Base-by-base conservation (phyloP, 331 rosid species). In the Pyrus hybrid region DNA sequence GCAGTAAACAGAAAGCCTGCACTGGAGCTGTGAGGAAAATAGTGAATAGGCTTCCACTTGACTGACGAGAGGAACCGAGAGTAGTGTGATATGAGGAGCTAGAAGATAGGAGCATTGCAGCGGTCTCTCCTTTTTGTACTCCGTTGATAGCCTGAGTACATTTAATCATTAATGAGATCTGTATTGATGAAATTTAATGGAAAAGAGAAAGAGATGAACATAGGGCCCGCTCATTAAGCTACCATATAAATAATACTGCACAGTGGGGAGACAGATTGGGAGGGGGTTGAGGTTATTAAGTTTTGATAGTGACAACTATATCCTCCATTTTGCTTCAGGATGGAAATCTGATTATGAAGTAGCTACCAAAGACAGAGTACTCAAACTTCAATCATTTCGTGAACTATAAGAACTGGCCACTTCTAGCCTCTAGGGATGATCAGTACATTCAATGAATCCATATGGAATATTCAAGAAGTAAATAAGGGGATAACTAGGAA, bases 21-120 rank as follows among this genome's bases (percentile, higher is more conserved):
- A 94, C 66, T 1, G 99, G 99, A 81, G 96, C 91, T 35, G 99
- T 87, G 65, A 94, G 92, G 78, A 94, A 94, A 88, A 88, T 76
- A 83, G 99, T 94, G 87, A 94, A 94, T 37, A 90, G 81, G 86
- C 97, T 89, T 69, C 97, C 99, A 70, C 80, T 83, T 63, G 84
- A 79, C 78, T 89, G 82, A 71, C 72, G 82, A 30, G 88, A 80
- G 79, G 65, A 92, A 57, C 82, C 84, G 23, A 79, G 21, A 65
- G 86, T 68, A 70, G 77, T 25, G 61, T 83, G 86, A 83, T 86
- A 84, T 21, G 84, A 74, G 74, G 84, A 80, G 71, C 85, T 83
- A 54, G 96, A 87, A 79, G 97, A 94, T 56, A 94, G 88, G 62
- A 94, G 97, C 94, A 94, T 86, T n/a, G 99, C 99, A 45, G 85